Evolutionary conservation across 257 asterid species (phyloP), one percentile per base, ranked within the genome.

Genomic region (Cinchona pubescens): DNA sequence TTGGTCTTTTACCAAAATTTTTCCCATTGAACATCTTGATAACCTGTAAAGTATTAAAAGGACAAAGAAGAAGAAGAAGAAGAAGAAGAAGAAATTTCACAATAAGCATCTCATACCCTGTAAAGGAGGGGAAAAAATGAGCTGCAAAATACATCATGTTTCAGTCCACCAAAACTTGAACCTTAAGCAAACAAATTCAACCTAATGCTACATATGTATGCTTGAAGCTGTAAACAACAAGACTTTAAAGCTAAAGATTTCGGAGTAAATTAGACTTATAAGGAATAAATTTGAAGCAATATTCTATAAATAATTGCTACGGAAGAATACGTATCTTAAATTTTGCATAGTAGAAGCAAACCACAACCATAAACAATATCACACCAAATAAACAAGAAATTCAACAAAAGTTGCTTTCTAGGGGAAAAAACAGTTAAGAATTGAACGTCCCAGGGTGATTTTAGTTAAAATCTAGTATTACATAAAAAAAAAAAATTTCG

Each of bases 11-110:
- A 75, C 90, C 93, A 81, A 92, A 74, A 6, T 21, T 75, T 78
- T 90, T 88, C 66, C 99, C 98, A 72, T 90, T 94, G 79, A 92
- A 87, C 74, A 82, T 88, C 90, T 85, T 72, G 72, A 94, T 90
- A 72, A 90, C 97, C 99, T 94, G 89, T 82, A 71, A 69, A 69
- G 75, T 64, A 30, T 25, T 11, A 73, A 51, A 69, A 48, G 67
- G 56, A 66, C 38, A 32, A 78, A 29, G 60, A 76, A 69, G 38
- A 43, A 46, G 38, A 11, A 48, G 32, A 0, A 34, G 58, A 51
- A 12, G 27, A 0, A 43, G 48, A 43, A 15, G 2, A 9, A 48
- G 55, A 71, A 56, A 46, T 48, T 34, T n/a, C 25, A 56, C 15
- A 27, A 18, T 55, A 34, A 63, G 48, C 68, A 34, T n/a, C 18